phyloP scores from a whole-genome alignment of 345 rosid species.

The Melaleuca alternifolia region DNA sequence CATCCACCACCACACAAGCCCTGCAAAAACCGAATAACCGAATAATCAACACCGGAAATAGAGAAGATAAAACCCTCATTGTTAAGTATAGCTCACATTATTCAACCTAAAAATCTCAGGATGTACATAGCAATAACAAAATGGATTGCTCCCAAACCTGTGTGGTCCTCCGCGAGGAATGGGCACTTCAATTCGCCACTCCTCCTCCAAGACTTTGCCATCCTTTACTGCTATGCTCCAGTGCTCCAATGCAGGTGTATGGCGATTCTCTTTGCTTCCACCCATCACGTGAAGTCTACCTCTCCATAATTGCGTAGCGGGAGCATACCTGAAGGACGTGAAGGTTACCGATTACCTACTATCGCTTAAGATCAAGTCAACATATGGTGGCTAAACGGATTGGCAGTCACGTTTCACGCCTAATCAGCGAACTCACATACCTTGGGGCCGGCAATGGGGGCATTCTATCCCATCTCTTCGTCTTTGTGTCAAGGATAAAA shows the following conservation, averaged over 20 bases:
- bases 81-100: background rate
- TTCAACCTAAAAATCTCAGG: background rate
- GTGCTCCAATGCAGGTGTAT: constrained; percentile 62
- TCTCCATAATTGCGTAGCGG: constrained; percentile 90
- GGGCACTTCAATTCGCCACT: constrained; percentile 55
- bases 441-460: constrained; percentile 67
- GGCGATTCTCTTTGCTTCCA: constrained; percentile 80
- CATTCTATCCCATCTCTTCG: constrained; percentile 46
- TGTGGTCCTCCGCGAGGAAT: constrained; percentile 95
- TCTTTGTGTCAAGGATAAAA: constrained; percentile 47
- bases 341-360: background rate
- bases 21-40: constrained; percentile 12
- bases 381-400: background rate
- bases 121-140: background rate
- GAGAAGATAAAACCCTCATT: background rate
- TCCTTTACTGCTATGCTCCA: constrained; percentile 82
- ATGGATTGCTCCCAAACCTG: constrained; percentile 23
- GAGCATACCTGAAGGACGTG: constrained; percentile 56
- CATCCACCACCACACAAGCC: constrained; percentile 49
- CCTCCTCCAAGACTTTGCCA: constrained; percentile 53
- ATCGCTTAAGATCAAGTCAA: background rate
- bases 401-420: background rate
- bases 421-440: constrained; percentile 13
- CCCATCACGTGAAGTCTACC: constrained; percentile 93
- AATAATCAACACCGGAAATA: background rate